Conservation (phyloP, 805 yeast species). For the Ogataea populi-albae region DNA sequence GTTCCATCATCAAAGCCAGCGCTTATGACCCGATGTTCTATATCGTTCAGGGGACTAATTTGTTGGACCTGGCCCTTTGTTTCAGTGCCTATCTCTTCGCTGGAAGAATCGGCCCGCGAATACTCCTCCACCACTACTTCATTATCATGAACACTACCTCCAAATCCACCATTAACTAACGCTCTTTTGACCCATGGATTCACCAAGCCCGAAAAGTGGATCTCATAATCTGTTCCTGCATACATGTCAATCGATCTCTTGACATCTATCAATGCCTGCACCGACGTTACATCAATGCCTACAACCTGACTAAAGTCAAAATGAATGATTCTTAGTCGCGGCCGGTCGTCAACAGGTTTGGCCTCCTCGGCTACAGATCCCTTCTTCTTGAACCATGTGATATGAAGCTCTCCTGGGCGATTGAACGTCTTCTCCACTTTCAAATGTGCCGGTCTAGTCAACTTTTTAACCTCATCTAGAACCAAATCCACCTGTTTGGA, state of each 20-base stretch:
- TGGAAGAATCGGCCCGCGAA: slow-evolving; percentile 11
- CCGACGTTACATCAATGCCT: slow-evolving; percentile 73
- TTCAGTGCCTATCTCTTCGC: slow-evolving; percentile 33
- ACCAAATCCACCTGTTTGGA: slow-evolving; percentile 69
- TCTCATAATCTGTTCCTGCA: slow-evolving; percentile 81
- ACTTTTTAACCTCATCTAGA: slow-evolving; percentile 59
- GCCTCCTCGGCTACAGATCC: slow-evolving; percentile 24
- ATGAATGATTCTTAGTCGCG: slow-evolving; percentile 66
- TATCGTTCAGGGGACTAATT: slow-evolving; percentile 3
- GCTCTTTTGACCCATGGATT: slow-evolving; percentile 86
- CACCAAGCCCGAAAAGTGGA: slow-evolving; percentile 81
- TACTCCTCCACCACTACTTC: slow-evolving; percentile 8
- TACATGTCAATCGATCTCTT: slow-evolving; percentile 67
- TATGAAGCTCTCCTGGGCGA: slow-evolving; percentile 67
- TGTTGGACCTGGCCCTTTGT: slow-evolving; percentile 18
- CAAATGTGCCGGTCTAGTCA: slow-evolving; percentile 57
- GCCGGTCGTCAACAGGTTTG: slow-evolving; percentile 50
- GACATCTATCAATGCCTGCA: slow-evolving; percentile 75
- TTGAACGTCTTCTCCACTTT: slow-evolving; percentile 75
- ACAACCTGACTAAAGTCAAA: slow-evolving; percentile 80
- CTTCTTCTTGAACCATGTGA: slow-evolving; percentile 28
- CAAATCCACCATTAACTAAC: slow-evolving; percentile 74
- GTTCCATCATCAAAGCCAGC: slow-evolving; percentile 17
- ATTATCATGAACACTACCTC: slow-evolving; percentile 33
- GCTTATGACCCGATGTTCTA: slow-evolving; percentile 19